These are phyloP conservation scores for Cladosporium sp. DNA, from an alignment of 2,329 filamentous ascomycete genomes.

Conservation along the genomic window DNA sequence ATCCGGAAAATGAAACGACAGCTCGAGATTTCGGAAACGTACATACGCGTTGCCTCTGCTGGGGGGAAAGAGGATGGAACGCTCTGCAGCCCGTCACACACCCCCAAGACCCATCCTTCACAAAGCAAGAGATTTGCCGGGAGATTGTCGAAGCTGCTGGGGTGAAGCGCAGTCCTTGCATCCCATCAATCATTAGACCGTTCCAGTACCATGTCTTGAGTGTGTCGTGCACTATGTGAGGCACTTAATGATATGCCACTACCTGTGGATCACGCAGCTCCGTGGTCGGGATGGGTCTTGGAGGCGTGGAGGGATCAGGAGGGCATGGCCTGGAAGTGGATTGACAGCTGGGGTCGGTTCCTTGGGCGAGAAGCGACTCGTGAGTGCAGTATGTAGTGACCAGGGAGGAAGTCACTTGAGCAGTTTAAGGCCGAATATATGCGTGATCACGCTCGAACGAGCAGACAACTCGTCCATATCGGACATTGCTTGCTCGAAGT, in stretches of 20 bases:
- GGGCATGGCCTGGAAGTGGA: neutral
- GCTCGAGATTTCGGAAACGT: neutral
- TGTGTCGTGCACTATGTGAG: neutral
- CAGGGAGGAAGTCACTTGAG: neutral
- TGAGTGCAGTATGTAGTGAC: neutral
- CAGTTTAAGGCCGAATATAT: neutral
- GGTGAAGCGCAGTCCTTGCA: neutral
- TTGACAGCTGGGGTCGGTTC: neutral
- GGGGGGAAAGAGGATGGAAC: neutral
- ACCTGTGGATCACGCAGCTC: neutral
- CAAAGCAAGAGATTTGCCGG: neutral
- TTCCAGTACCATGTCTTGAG: neutral
- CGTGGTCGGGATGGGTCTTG: neutral
- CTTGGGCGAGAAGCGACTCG: neutral
- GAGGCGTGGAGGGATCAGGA: neutral
- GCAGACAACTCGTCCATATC: neutral
- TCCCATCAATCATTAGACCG: neutral
- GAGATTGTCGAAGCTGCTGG: neutral
- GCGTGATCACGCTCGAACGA: neutral
- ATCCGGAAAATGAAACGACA: neutral
- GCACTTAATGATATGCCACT: neutral
- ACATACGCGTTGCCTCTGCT: neutral
- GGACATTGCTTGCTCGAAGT: conserved; percentile 5
- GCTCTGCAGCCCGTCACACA: neutral
- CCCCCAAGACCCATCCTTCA: neutral